Base-by-base conservation (phyloP, 2,329 filamentous ascomycete genomes). In the Microdochium nivale region DNA sequence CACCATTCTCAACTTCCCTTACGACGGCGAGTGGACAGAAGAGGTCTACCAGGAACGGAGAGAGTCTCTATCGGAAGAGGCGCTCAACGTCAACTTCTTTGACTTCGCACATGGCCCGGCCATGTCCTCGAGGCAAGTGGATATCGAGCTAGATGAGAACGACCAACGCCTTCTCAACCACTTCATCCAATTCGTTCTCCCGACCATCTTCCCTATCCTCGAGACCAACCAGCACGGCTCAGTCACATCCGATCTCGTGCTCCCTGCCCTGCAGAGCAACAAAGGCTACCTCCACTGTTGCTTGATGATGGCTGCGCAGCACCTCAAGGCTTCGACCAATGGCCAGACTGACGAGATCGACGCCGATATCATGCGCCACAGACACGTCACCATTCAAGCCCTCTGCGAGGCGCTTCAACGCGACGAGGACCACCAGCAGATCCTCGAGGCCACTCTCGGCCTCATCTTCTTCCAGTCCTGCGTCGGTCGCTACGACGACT, bases 381-480 rank as follows among this genome's bases (percentile, higher is more conserved):
- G 91, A 54, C 95, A 88, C 67, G 84, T 88, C 32, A 92, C 91
- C 40, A 90, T 97, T 60, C 86, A 87, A 9, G 84, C 89, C 59
- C 79, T 97, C 2, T 96, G 90, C 67, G 84, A 90, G 56, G 85
- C 89, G 1, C 79, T 97, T 52, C 84, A 84, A 63, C 77, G 79
- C 53, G 90, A 96, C 64, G 84, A 86, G 63, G 79, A 95, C 64
- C 90, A 96, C 66, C 80, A 87, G 54, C 83, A 94, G 67, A 95
- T 95, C 60, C 82, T 97, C 13, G 92, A 97, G 69, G 90, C 92
- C 1, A 90, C 91, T 0, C 79, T 97, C 4, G 90, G 88, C 49
- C 90, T 97, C 81, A 96, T 96, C 66, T 94, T 96, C 73, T 95
- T 96, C 74, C 90, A 96, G 66, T 94, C 88, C 71, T 86, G 89